phyloP scores from a whole-genome alignment of 1,284 basidiomycete genomes.

The Schizophyllum amplum region DNA sequence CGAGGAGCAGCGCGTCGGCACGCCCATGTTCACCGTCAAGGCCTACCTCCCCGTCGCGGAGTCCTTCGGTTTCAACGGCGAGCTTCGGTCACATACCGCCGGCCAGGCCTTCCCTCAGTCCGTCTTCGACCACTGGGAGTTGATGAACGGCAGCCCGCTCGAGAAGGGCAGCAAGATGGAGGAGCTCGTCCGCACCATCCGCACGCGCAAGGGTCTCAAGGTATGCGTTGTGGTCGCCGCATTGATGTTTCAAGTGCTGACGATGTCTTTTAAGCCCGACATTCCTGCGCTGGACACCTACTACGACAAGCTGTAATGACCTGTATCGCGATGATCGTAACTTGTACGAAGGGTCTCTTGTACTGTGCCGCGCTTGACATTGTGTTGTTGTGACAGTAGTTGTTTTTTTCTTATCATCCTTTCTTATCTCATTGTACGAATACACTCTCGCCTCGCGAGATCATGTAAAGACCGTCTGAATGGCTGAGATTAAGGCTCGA shows the following conservation, averaged over 20 bases:
- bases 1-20: conserved; percentile 95
- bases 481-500: too few relatives aligned
- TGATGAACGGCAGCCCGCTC: conserved; percentile 79
- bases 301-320: conserved; percentile 77
- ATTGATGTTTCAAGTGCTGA: conserved; percentile 7
- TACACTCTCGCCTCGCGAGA: not conserved
- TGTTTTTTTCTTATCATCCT: not conserved
- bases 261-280: conserved; percentile 49
- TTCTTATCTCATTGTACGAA: not conserved
- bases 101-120: conserved; percentile 98
- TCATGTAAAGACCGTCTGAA: too few relatives aligned
- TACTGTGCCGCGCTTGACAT: not conserved
- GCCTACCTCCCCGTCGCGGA: conserved; percentile 96
- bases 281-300: conserved; percentile 81
- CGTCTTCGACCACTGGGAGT: conserved; percentile 91
- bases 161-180: conserved; percentile 89
- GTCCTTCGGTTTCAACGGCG: conserved; percentile 99
- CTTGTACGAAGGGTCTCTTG: not conserved
- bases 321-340: not conserved
- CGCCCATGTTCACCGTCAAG: conserved; percentile 99
- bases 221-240: conserved; percentile 22
- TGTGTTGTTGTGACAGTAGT: not conserved
- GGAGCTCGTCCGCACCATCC: conserved; percentile 78
- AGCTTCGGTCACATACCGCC: conserved; percentile 86
- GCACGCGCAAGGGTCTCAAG: conserved; percentile 91